Conservation (phyloP, 768 basidiomycete species). For the Podaxis sp. region DNA sequence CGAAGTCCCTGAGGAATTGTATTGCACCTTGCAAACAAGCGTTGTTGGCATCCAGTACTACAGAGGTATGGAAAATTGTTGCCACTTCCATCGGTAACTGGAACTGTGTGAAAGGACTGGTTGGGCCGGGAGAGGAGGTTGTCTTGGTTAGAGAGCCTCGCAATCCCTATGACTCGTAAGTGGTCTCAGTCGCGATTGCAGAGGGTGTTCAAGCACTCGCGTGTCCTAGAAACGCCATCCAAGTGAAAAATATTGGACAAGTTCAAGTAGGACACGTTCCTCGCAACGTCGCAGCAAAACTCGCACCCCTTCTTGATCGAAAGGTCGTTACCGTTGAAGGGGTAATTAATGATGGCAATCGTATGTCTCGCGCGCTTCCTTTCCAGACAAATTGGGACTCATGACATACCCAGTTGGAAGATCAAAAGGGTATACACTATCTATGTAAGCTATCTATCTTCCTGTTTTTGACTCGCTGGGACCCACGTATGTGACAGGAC, state of each 20-base stretch:
- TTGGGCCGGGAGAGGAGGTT: conserved; percentile 80
- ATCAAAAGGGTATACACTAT: conserved; percentile 48
- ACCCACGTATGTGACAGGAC: conserved; percentile 40
- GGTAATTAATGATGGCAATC: conserved; percentile 63
- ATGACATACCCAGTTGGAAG: conserved; percentile 35
- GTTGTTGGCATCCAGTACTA: conserved; percentile 89
- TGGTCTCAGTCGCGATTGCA: not conserved
- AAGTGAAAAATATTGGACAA: conserved; percentile 75
- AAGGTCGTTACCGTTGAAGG: conserved; percentile 71
- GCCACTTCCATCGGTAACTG: conserved; percentile 12
- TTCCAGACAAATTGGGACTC: conserved; percentile 13
- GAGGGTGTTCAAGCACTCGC: not conserved
- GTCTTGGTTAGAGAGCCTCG: conserved; percentile 61
- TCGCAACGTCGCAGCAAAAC: conserved; percentile 49
- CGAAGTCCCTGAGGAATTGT: conserved; percentile 66
- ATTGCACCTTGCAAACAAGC: conserved; percentile 54
- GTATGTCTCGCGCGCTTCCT: conserved; percentile 33
- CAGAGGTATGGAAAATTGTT: conserved; percentile 39
- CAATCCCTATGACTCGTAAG: conserved; percentile 68
- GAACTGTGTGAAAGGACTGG: conserved; percentile 54
- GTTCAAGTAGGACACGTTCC: conserved; percentile 84
- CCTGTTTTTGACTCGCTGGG: not conserved
- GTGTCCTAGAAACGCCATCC: conserved; percentile 64
- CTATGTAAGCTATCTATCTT: conserved; percentile 47
- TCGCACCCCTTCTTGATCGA: conserved; percentile 74